Percentiles rank a stretch among this genome's conserved stretches.
phyloP scores from a whole-genome alignment of 495 filamentous ascomycete species.

The Aspergillus affinis region DNA sequence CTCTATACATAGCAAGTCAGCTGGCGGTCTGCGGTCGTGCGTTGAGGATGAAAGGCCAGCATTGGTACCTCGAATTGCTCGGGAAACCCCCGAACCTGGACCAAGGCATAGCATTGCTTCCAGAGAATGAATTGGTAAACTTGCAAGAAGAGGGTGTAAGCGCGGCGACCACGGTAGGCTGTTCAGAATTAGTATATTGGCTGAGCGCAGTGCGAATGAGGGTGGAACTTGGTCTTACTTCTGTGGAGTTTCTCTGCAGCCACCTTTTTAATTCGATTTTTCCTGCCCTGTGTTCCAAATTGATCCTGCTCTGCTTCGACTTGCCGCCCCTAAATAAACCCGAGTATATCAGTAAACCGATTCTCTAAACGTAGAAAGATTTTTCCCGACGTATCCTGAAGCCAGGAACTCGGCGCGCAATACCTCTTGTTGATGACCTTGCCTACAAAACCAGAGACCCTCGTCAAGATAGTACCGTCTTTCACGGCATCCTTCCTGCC shows the following conservation, averaged over 20 bases:
- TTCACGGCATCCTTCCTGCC: constrained; percentile 64
- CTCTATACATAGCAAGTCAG: constrained; percentile 29
- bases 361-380: not conserved
- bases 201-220: constrained; percentile 4
- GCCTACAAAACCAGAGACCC: constrained; percentile 64
- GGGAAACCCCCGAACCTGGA: constrained; percentile 61
- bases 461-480: constrained; percentile 61
- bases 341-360: not conserved
- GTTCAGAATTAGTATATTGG: constrained; percentile 17
- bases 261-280: constrained; percentile 52
- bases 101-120: constrained; percentile 67
- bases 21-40: not conserved
- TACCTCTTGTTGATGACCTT: constrained; percentile 65
- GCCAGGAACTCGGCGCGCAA: constrained; percentile 5
- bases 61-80: constrained; percentile 58
- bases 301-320: constrained; percentile 75
- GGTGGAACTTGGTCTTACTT: constrained; percentile 33
- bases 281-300: constrained; percentile 65
- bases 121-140: constrained; percentile 81
- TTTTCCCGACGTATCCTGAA: not conserved
- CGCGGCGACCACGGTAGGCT: constrained; percentile 61
- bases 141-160: constrained; percentile 76
- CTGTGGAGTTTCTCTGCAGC: constrained; percentile 50
- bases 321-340: constrained; percentile 40
- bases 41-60: not conserved